These are phyloP conservation scores for Heliosperma pusillum DNA, from an alignment of 148 eudicot species.

Conservation along the genomic window DNA sequence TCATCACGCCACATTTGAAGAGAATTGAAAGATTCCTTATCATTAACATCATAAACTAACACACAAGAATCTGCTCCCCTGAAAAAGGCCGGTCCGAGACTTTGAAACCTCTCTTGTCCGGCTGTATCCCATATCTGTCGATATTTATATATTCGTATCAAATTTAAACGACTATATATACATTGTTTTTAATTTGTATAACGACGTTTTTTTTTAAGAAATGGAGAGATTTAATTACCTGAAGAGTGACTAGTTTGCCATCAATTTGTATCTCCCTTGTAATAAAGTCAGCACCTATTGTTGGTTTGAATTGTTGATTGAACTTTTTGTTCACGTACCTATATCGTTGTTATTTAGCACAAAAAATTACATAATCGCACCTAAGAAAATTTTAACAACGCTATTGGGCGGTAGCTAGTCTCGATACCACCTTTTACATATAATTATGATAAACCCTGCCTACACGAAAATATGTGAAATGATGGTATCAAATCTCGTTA, in stretches of 20 bases:
- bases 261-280: slow-evolving; percentile 67
- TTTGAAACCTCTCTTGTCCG: slow-evolving; percentile 63
- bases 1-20: slow-evolving; percentile 57
- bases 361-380: background rate
- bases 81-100: slow-evolving; percentile 55
- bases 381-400: background rate
- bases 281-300: slow-evolving; percentile 86
- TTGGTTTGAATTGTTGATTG: slow-evolving; percentile 65
- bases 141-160: background rate
- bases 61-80: slow-evolving; percentile 66
- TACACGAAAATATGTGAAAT: too few relatives aligned
- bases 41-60: slow-evolving; percentile 53
- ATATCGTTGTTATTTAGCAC: background rate
- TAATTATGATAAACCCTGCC: too few relatives aligned
- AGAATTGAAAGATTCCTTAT: slow-evolving; percentile 40
- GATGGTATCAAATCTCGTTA: too few relatives aligned
- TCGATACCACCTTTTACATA: too few relatives aligned
- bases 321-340: slow-evolving; percentile 69
- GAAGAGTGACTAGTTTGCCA: slow-evolving; percentile 51
- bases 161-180: too few relatives aligned
- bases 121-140: slow-evolving; percentile 62
- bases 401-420: background rate
- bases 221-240: slow-evolving; percentile 35
- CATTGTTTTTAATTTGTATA: too few relatives aligned
- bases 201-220: too few relatives aligned